These are phyloP conservation scores for Suillus decipiens DNA, from an alignment of 768 basidiomycete genomes.

Conservation along the genomic window DNA sequence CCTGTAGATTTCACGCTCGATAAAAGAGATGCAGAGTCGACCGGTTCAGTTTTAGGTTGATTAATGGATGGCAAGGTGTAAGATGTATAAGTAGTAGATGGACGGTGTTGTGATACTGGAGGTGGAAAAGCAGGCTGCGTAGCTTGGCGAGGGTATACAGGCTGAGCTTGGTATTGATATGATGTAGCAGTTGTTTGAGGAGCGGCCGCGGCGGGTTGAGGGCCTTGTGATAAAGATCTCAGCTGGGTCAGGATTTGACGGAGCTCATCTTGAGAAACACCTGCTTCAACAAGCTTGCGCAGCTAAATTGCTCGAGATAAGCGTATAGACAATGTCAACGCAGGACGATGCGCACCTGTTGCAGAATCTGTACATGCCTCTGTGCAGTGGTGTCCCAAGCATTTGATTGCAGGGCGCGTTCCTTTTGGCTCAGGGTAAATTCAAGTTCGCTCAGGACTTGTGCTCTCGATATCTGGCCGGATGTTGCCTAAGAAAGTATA, in stretches of 20 bases:
- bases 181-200: slow-evolving; percentile 24
- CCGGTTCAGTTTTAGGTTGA: slow-evolving; percentile 32
- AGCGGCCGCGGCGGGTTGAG: slow-evolving; percentile 37
- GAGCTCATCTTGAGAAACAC: slow-evolving; percentile 79
- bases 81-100: slow-evolving; percentile 33
- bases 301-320: slow-evolving; percentile 43
- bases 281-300: slow-evolving; percentile 71
- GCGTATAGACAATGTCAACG: slow-evolving; percentile 9
- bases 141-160: slow-evolving; percentile 29
- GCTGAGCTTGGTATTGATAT: slow-evolving; percentile 33
- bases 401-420: slow-evolving; percentile 68
- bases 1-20: slow-evolving; percentile 26
- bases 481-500: slow-evolving; percentile 33
- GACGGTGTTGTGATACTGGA: slow-evolving; percentile 32
- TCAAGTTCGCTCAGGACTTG: slow-evolving; percentile 86
- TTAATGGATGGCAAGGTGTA: slow-evolving; percentile 14
- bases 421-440: slow-evolving; percentile 79
- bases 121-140: slow-evolving; percentile 24
- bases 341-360: slow-evolving; percentile 59
- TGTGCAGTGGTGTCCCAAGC: slow-evolving; percentile 69
- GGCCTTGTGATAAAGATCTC: slow-evolving; percentile 56
- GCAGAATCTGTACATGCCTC: slow-evolving; percentile 75
- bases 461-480: slow-evolving; percentile 61
- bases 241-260: slow-evolving; percentile 74
- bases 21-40: slow-evolving; percentile 33